Base-by-base conservation (phyloP, 768 basidiomycete species). In the Filobasidium wieringae region DNA sequence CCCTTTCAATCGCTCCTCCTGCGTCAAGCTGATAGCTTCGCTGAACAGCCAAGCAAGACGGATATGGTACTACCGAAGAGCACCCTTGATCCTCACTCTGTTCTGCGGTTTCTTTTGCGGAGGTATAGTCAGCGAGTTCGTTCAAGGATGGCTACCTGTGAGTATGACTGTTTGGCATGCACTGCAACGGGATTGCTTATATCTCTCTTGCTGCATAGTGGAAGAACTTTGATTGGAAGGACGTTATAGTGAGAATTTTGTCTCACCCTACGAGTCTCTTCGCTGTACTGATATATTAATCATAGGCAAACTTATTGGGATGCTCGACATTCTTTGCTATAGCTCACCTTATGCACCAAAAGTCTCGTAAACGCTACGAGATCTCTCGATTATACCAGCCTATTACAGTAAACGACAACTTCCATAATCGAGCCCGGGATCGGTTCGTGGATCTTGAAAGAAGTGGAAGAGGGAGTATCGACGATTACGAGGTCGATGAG, bases 31-130 rank as follows among this genome's bases (percentile, higher is more conserved):
- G 34, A 36, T 37, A 22, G 6, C 4, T 40, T 24, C 7, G 39
- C 9, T 30, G n/a, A 30, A n/a, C 30, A 64, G 69, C 5, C 60
- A 64, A 19, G 63, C 61, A 4, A 45, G 64, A 41, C 43, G 71
- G 34, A 59, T 72, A 50, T 72, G 71, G 72, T 73, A 73, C 53
- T 67, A 71, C 47, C 67, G 68, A 8, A 53, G 68, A 55, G 67
- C 68, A 29, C 72, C 72, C 5, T 53, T 71, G 36, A 40, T 71
- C 15, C 53, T 70, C 50, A 69, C 70, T 4, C 51, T 70, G 8
- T 12, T 64, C 29, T 34, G 62, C 2, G 62, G 63, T 6, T 69
- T 73, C 62, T 62, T 71, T 53, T 53, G 68, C 43, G 70, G 68
- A 8, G 70, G 70, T 0, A 60, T 73, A 8, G 37, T 71, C 2